Evolutionary conservation across 1,139 yeast species (phyloP), one percentile per base, ranked within the genome.

Genomic region (Pneumocystis oryctolagi): DNA sequence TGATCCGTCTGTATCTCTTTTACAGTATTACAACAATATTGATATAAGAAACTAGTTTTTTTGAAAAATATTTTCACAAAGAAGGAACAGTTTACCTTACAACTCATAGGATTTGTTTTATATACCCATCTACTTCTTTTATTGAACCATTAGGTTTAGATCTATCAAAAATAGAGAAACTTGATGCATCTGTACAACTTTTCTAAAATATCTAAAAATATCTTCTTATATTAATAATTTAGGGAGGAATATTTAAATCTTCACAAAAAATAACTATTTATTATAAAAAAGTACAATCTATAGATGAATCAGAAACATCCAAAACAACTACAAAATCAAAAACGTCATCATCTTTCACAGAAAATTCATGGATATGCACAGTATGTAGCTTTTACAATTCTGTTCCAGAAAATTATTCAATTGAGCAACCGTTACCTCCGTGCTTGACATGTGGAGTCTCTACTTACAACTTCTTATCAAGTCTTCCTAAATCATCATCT

Each of bases 31-130:
- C 35, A 40, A 16, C 14, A 12, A 28, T 37, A 84, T 69, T 92
- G 89, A 30, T 82, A 82, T 64, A 77, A 77, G 68, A 87, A 87
- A 74, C 80, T 87, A 28, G 63, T 75, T 1, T 77, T 80, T 39
- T 81, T 84, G 14, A 47, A 2, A 6, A 9, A 25, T 3, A 47
- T 25, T 1, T 47, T 47, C n/a, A 14, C 65, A 96, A 88, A 70
- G 76, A 80, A 66, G 97, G 97, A 0, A 76, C 96, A 56, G 70
- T 87, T 0, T 90, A 89, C 70, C 75, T 92, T 60, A 89, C 97
- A 0, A 82, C 83, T 59, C 79, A 78, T 64, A 75, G 97, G 60
- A 73, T 92, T 2, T 82, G 90, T 30, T 90, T 84, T 71, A 81
- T 89, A 14, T 92, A 87, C 69, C 80, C 82, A 63, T 69, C 64